phyloP scores from a whole-genome alignment of 768 basidiomycete genomes.

The Auricularia auricula-judae region DNA sequence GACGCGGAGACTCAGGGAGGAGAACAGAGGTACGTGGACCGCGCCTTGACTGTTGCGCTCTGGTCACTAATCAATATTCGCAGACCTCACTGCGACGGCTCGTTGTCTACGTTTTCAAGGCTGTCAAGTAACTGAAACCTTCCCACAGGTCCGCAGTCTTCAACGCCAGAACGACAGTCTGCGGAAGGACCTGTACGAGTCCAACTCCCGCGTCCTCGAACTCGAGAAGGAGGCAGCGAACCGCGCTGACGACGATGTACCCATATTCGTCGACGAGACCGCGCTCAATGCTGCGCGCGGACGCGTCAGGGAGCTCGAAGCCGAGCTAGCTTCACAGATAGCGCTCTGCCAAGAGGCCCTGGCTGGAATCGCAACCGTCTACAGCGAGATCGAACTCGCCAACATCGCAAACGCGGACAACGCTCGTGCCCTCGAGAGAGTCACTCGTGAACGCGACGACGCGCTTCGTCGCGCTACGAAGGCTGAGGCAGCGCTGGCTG shows the following conservation, averaged over 20 bases:
- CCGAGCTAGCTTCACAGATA: neutral
- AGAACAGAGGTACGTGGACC: neutral
- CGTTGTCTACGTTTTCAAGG: no score
- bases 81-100: no score
- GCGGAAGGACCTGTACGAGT: neutral
- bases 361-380: neutral
- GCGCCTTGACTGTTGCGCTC: neutral
- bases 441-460: neutral
- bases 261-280: neutral
- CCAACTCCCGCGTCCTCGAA: neutral
- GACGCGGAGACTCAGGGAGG: neutral
- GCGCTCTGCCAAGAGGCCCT: neutral
- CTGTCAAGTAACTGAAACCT: no score
- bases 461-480: neutral
- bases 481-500: neutral
- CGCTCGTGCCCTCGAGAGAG: neutral
- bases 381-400: neutral
- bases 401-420: neutral
- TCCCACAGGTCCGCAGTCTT: neutral
- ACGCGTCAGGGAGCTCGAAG: neutral
- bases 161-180: neutral
- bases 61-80: no score
- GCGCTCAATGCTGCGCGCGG: neutral
- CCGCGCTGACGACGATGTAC: neutral
- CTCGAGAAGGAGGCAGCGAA: neutral